Base-by-base conservation (phyloP, 2,329 filamentous ascomycete genomes). In the Davidsoniella australis region DNA sequence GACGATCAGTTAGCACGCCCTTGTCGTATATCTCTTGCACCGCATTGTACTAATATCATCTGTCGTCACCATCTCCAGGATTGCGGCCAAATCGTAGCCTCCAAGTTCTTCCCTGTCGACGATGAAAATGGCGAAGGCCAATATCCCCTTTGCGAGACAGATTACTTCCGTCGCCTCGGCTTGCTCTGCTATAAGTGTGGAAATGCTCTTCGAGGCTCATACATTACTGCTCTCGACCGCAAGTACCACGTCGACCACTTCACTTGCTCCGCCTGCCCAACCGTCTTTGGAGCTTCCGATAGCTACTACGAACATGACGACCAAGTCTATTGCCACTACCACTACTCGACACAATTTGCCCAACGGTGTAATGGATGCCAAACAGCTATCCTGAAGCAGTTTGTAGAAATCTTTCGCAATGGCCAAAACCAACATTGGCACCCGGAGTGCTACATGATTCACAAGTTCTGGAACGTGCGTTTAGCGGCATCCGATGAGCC, bases 191-290 rank as follows among this genome's bases (percentile, higher is more conserved):
- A 84, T 63, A 81, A 91, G 55, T 98, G 91, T 62, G 86, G 87
- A 56, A 86, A 87, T 52, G 91, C 91, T 44, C 74, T 98, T 17
- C 82, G 91, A 54, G 91, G 91, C 43, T 96, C 91, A 4, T 98
- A 98, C 66, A 98, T 98, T 60, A 98, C 91, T 14, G 91, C 91
- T 3, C 74, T 98, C 48, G 91, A 98, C 57, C 85, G 86, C 59
- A 98, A 98, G 68, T 98, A 98, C 64, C 91, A 95, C 65, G 94
- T 98, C 56, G 89, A 96, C 63, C 91, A 98, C 66, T 98, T 98
- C 61, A 98, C 91, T 37, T 98, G 91, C 66, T 96, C 88, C 9
- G 79, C 95, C 29, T 98, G 91, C 62, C 84, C 88, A 4, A 96
- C 91, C 1, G 83, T 96, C n/a, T 98, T 98, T 61, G 91, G 91